Evolutionary conservation across 2,329 filamentous ascomycete species (phyloP), one percentile per base, ranked within the genome.

Genomic region (Colletotrichum tabaci): DNA sequence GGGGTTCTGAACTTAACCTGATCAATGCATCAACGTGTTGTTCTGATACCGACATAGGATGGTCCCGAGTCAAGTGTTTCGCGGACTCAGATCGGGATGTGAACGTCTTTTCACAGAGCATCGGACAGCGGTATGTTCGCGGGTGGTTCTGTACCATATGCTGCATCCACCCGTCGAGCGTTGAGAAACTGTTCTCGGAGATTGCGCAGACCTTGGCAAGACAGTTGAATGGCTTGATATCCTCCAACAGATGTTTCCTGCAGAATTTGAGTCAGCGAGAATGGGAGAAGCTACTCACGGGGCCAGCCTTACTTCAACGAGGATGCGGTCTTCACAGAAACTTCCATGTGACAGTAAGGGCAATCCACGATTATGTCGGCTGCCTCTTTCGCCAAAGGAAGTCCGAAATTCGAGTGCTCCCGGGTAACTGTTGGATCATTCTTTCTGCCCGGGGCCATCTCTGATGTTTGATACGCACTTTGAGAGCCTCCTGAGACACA

Each of bases 161-260:
- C 0, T 69, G 10, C 38, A 77, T 76, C 79, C 78, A 81, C 0
- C 72, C 58, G 3, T 70, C 71, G 0, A 76, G 74, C 1, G 73
- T 62, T 1, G 73, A 65, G 26, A 77, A 81, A 2, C 76, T 73
- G 0, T 12, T 56, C 0, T 75, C 74, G 0, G 77, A 73, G 0
- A 63, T 73, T 0, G 58, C 4, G 50, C 83, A 84, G 0, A 73
- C 61, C 3, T 73, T 42, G 0, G 76, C 75, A 0, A 82, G 50
- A 47, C 83, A 84, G 0, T 78, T 71, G 40, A 84, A 85, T 0
- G 83, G 83, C 12, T 79, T 76, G 1, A 85, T 70, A 44, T 85
- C 83, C 3, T 67, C 65, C 52, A 81, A 82, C 0, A 85, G 74
- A 61, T 85, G 84, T 6, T 76, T 76, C 6, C 79, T 80, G 2